phyloP scores from a whole-genome alignment of 805 yeast species.

The Candida ovalis region DNA sequence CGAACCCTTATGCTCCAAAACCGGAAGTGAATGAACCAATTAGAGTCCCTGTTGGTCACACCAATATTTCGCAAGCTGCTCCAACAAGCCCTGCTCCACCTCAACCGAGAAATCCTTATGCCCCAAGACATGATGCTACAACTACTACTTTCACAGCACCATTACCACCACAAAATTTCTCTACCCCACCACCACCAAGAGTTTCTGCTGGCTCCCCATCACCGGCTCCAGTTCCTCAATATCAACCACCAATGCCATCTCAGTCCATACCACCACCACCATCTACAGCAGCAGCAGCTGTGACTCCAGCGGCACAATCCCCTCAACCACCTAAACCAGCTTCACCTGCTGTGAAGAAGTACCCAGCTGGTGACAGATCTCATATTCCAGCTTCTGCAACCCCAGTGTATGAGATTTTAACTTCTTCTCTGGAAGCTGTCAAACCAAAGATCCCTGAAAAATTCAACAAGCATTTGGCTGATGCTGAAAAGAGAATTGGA shows the following conservation, averaged over 20 bases:
- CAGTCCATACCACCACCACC: conserved; percentile 19
- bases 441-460: conserved; percentile 74
- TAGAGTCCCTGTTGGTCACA: conserved; percentile 23
- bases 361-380: conserved; percentile 64
- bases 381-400: conserved; percentile 58
- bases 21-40: conserved; percentile 23
- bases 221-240: conserved; percentile 9
- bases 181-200: conserved; percentile 1
- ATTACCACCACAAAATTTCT: conserved; percentile 13
- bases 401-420: conserved; percentile 58
- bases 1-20: conserved; percentile 37
- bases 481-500: conserved; percentile 77
- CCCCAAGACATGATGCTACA: conserved; percentile 32
- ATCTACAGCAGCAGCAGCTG: conserved; percentile 14
- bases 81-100: conserved; percentile 17
- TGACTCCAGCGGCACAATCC: conserved; percentile 11
- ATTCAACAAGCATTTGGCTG: conserved; percentile 67
- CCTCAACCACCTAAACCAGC: conserved; percentile 14
- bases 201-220: conserved; percentile 4
- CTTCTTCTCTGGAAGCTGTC: conserved; percentile 52
- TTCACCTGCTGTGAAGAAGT: conserved; percentile 9
- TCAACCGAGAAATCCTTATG: conserved; percentile 28
- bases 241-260: conserved; percentile 9
- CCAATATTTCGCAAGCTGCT: conserved; percentile 16
- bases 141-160: conserved; percentile 11